Percentiles rank a stretch among this genome's conserved stretches.
Conservation (phyloP, 2,329 filamentous ascomycete species). For the Acephala macrosclerotiorum region DNA sequence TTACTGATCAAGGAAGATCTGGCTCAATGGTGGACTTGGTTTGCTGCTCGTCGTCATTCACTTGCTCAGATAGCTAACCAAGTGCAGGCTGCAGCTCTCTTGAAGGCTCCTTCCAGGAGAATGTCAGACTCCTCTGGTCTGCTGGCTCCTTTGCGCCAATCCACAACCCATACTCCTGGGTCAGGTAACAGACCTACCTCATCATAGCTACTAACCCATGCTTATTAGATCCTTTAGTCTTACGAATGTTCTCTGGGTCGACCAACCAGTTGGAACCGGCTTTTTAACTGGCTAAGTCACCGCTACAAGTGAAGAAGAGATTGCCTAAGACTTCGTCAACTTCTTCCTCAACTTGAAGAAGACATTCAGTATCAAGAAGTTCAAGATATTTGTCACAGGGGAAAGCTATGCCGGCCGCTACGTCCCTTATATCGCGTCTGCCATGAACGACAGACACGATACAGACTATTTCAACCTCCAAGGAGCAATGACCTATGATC, state of each 20-base stretch:
- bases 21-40: slow-evolving; percentile 56
- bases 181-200: slow-evolving; percentile 33
- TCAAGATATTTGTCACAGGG: slow-evolving; percentile 61
- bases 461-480: slow-evolving; percentile 58
- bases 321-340: slow-evolving; percentile 54
- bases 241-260: slow-evolving; percentile 54
- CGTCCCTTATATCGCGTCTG: slow-evolving; percentile 62
- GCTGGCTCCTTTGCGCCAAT: slow-evolving; percentile 36
- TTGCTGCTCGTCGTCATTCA: too few species aligned
- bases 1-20: slow-evolving; percentile 43
- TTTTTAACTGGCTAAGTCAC: slow-evolving; percentile 34
- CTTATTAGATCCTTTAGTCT: slow-evolving; percentile 26
- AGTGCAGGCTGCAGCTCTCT: slow-evolving; percentile 49
- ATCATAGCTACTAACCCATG: background rate
- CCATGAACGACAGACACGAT: slow-evolving; percentile 56
- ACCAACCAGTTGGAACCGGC: slow-evolving; percentile 52
- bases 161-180: slow-evolving; percentile 36
- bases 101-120: slow-evolving; percentile 46
- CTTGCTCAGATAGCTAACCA: too few species aligned
- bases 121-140: slow-evolving; percentile 45
- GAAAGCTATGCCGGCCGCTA: slow-evolving; percentile 62
- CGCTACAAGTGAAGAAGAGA: slow-evolving; percentile 52
- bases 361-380: slow-evolving; percentile 58
- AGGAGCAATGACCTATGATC: slow-evolving; percentile 36
- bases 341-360: slow-evolving; percentile 63